Evolutionary conservation across 225 moss, liverwort and hornwort genomes (phyloP).

Genomic region (Rhytidiadelphus loreus): DNA sequence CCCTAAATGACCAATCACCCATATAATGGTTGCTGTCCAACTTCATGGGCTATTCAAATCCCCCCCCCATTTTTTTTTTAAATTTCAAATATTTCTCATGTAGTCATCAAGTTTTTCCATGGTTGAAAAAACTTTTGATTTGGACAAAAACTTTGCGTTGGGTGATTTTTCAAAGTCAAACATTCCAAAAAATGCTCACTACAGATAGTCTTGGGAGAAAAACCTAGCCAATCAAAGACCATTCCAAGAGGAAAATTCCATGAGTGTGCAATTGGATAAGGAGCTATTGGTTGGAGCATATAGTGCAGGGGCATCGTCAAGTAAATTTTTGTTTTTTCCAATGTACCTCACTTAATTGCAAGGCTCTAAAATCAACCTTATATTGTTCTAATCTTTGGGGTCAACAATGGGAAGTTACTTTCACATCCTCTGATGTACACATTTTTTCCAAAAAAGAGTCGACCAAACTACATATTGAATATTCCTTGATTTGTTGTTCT

Average conservation of each 20-base stretch:
- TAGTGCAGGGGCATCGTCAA: background rate
- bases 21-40: background rate
- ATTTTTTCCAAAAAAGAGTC: background rate
- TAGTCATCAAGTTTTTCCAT: background rate
- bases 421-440: fast-evolving
- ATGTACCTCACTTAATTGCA: background rate
- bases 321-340: background rate
- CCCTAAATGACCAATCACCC: background rate
- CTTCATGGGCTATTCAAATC: fast-evolving
- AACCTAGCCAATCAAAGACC: background rate
- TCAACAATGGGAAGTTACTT: background rate
- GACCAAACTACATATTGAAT: background rate
- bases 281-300: background rate
- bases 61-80: fast-evolving
- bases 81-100: too few species aligned
- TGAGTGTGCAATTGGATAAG: background rate
- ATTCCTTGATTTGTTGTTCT: background rate
- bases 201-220: background rate
- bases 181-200: background rate
- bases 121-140: too few species aligned
- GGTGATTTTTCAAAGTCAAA: background rate
- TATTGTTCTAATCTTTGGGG: background rate
- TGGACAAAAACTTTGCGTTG: fast-evolving
- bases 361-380: background rate
- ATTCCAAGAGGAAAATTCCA: background rate